Percentiles rank a stretch among this genome's conserved stretches.
Evolutionary conservation across 2,329 filamentous ascomycete species (phyloP).

Genomic region (Colletotrichum siamense): DNA sequence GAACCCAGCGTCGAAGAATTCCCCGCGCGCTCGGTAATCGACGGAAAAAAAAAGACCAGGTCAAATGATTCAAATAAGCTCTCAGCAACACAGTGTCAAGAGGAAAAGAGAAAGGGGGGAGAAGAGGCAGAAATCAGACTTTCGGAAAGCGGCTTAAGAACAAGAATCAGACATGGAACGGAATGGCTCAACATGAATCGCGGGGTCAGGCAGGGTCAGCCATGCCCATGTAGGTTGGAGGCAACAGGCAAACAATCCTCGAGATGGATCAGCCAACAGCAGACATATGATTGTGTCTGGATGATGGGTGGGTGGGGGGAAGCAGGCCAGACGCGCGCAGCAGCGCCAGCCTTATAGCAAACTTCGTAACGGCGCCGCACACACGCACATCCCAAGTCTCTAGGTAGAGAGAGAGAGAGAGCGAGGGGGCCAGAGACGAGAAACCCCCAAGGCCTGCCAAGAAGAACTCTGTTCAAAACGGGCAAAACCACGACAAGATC

Average conservation of each 20-base stretch:
- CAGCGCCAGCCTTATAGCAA: neutral
- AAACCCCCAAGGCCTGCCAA: neutral
- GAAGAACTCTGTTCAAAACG: neutral
- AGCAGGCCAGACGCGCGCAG: neutral
- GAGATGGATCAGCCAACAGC: neutral
- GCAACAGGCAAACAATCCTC: neutral
- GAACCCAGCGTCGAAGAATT: neutral
- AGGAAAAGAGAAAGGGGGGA: neutral
- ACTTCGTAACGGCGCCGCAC: neutral
- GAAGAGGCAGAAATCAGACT: neutral
- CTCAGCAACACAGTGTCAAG: neutral
- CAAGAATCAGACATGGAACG: neutral
- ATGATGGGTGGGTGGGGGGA: neutral
- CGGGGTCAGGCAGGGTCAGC: slow-evolving; percentile 7
- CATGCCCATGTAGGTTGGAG: neutral
- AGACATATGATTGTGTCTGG: neutral
- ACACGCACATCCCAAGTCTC: neutral
- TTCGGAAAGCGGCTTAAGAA: neutral
- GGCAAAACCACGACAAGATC: neutral
- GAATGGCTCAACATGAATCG: neutral
- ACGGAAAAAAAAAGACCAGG: neutral
- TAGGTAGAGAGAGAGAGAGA: neutral
- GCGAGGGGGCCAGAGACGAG: neutral
- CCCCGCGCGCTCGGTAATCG: neutral
- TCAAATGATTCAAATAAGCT: neutral